phyloP scores from a whole-genome alignment of 345 rosid species.

The Eucalyptus brandiana region DNA sequence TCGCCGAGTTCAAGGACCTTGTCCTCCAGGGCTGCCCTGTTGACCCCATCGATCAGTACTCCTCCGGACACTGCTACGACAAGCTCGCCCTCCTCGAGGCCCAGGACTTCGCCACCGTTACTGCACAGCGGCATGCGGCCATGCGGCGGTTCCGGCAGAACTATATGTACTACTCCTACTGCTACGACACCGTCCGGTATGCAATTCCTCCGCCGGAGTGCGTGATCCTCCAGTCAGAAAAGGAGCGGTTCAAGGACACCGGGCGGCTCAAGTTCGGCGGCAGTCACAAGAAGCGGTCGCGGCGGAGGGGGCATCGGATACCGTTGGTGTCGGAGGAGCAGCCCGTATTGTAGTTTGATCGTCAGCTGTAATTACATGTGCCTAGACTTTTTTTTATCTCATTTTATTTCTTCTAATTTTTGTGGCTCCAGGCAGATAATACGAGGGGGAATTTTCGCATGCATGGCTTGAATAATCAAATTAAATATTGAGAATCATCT shows the following conservation, averaged over 20 bases:
- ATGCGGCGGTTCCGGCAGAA: conserved; percentile 67
- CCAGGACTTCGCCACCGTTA: conserved; percentile 29
- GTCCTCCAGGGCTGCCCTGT: conserved; percentile 61
- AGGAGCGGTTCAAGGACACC: conserved; percentile 36
- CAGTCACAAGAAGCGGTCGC: conserved; percentile 22
- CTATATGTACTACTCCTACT: conserved; percentile 84
- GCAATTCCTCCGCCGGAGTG: conserved; percentile 54
- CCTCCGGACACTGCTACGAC: conserved; percentile 11
- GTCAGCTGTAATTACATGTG: background rate
- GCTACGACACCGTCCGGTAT: conserved; percentile 58
- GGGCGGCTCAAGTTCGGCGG: conserved; percentile 79
- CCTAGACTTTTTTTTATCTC: background rate
- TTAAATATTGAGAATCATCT: background rate
- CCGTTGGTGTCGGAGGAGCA: background rate
- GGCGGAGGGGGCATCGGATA: conserved; percentile 4
- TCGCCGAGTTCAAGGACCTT: conserved; percentile 54
- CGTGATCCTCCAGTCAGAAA: conserved; percentile 36
- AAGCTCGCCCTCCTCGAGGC: conserved; percentile 11
- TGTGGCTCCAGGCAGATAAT: background rate
- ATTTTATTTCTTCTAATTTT: background rate
- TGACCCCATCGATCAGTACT: conserved; percentile 42
- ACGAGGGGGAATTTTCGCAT: background rate
- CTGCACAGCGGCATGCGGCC: conserved; percentile 16
- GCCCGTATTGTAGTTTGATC: background rate
- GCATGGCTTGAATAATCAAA: background rate